These are phyloP conservation scores for Musa schizocarpa DNA, from an alignment of 176 grass and related monocot species.

Conservation along the genomic window DNA sequence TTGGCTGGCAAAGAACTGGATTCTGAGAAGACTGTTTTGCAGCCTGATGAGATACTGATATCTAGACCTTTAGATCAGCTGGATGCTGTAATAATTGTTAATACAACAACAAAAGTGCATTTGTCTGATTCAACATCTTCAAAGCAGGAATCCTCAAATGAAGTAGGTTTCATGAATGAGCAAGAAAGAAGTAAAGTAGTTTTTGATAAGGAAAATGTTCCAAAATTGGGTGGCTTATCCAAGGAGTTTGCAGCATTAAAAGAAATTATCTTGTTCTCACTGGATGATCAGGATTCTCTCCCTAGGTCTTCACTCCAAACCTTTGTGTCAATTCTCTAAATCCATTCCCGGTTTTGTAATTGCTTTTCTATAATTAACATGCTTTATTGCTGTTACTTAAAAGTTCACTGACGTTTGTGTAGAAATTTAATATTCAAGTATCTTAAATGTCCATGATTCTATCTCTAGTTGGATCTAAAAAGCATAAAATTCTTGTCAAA, in stretches of 20 bases:
- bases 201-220: constrained; percentile 20
- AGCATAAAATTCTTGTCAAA: too few species aligned
- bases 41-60: constrained; percentile 11
- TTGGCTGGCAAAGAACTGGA: constrained; percentile 14
- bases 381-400: neutral
- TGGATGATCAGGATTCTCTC: constrained; percentile 32
- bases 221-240: constrained; percentile 62
- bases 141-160: constrained; percentile 25
- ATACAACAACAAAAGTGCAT: constrained; percentile 49
- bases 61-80: constrained; percentile 16
- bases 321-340: neutral
- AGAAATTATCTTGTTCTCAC: constrained; percentile 58
- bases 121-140: constrained; percentile 33
- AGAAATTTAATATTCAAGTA: neutral
- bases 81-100: constrained; percentile 25
- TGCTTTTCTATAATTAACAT: neutral
- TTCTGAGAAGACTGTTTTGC: constrained; percentile 22
- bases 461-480: too few species aligned
- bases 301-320: constrained; percentile 33
- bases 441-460: neutral
- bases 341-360: neutral
- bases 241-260: constrained; percentile 61
- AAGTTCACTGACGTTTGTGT: neutral
- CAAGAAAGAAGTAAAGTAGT: neutral
- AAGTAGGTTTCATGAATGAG: constrained; percentile 9